A percentile compares a stretch with the other conserved stretches of the same genome.
phyloP scores from a whole-genome alignment of 2,329 filamentous ascomycete genomes.

The Cercospora berteroae region DNA sequence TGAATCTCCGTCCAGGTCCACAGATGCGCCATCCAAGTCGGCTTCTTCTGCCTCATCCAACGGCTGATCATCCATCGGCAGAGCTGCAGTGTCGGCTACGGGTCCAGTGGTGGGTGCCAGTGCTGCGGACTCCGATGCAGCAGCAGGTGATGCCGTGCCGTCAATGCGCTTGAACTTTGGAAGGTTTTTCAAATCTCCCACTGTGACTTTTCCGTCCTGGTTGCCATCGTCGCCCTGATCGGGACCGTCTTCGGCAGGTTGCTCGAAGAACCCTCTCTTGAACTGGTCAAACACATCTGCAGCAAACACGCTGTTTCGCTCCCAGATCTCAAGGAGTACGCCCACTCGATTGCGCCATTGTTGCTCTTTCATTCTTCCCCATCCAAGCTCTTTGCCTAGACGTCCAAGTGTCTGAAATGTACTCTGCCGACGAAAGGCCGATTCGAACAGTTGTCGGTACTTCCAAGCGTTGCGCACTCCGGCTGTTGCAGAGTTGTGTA shows the following conservation, averaged over 20 bases:
- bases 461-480: constrained; percentile 83
- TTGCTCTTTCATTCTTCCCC: constrained; percentile 78
- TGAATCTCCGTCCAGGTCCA: constrained; percentile 21
- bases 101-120: constrained; percentile 6
- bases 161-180: constrained; percentile 53
- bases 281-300: constrained; percentile 71
- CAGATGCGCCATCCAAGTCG: constrained; percentile 35
- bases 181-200: constrained; percentile 26
- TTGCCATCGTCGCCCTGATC: constrained; percentile 44
- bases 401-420: constrained; percentile 74
- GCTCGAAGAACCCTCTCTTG: constrained; percentile 67
- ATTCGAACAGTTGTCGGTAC: constrained; percentile 77
- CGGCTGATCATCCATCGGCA: constrained; percentile 31
- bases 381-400: constrained; percentile 68
- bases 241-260: constrained; percentile 61
- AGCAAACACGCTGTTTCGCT: constrained; percentile 66
- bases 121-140: constrained; percentile 14
- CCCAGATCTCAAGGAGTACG: constrained; percentile 67
- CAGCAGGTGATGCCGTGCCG: constrained; percentile 43
- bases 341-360: constrained; percentile 79
- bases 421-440: constrained; percentile 63
- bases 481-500: constrained; percentile 72
- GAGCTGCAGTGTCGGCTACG: neutral
- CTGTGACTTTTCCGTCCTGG: constrained; percentile 37
- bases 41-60: constrained; percentile 47